phyloP scores from a whole-genome alignment of 164 flowering plant genomes.

The Taxillus chinensis region DNA sequence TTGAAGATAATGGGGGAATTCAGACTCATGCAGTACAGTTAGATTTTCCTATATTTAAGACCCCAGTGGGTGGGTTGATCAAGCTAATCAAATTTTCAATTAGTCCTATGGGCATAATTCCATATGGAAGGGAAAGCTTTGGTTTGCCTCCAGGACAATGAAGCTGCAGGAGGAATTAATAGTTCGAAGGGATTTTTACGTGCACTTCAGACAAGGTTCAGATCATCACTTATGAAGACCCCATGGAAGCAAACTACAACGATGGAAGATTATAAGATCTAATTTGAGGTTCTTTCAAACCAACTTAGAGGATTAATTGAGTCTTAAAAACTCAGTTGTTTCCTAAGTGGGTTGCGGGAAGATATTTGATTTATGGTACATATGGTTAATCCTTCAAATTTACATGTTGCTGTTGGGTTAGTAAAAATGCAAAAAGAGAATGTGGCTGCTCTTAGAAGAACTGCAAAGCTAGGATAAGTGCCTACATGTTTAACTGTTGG shows the following conservation, averaged over 20 bases:
- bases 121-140: neutral
- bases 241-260: neutral
- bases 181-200: neutral
- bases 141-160: neutral
- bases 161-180: neutral
- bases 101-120: neutral
- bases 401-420: neutral
- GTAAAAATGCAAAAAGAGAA: neutral
- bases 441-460: neutral
- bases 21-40: neutral
- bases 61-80: no score
- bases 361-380: neutral
- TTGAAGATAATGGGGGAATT: neutral
- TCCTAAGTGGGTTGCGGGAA: neutral
- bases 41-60: no score
- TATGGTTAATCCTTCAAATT: neutral
- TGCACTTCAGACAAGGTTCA: neutral
- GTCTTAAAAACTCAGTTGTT: neutral
- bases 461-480: neutral
- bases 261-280: neutral
- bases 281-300: neutral
- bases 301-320: neutral
- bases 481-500: neutral
- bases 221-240: neutral
- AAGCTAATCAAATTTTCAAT: no score